Evolutionary conservation across 2,329 filamentous ascomycete species (phyloP).

Genomic region (Raffaelea deltoideospora): DNA sequence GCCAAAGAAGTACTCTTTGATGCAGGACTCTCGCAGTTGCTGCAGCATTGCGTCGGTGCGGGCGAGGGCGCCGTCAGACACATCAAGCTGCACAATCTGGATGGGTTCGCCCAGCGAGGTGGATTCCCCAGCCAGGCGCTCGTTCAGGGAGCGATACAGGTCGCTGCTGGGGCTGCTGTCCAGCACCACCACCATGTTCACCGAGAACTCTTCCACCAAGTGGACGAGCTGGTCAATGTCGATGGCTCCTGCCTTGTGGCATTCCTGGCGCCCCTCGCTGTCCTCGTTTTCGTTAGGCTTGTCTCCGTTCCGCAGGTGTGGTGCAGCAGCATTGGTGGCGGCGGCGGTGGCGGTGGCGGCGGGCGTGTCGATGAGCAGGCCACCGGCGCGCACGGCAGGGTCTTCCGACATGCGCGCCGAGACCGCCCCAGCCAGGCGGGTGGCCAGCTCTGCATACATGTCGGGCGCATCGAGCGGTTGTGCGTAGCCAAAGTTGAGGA

Average conservation of each 20-base stretch:
- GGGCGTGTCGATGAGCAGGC: constrained; percentile 76
- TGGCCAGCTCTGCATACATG: constrained; percentile 60
- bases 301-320: too few species aligned
- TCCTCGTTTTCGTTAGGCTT: too few species aligned
- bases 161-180: constrained; percentile 43
- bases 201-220: constrained; percentile 47
- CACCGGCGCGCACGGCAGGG: constrained; percentile 50
- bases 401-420: constrained; percentile 68
- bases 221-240: constrained; percentile 69
- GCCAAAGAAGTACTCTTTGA: constrained; percentile 92
- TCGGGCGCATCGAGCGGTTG: constrained; percentile 56
- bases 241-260: constrained; percentile 35
- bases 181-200: constrained; percentile 70
- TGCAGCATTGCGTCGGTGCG: constrained; percentile 63
- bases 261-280: constrained; percentile 48
- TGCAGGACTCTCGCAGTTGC: constrained; percentile 55
- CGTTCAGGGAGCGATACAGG: constrained; percentile 61
- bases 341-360: constrained; percentile 43
- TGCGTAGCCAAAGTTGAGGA: constrained; percentile 72
- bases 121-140: constrained; percentile 44
- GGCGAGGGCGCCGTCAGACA: constrained; percentile 72
- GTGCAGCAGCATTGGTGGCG: constrained; percentile 23
- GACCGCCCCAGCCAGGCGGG: constrained; percentile 63
- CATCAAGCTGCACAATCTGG: constrained; percentile 62
- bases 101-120: constrained; percentile 51